Base-by-base conservation (phyloP, 768 basidiomycete species). In the Collybia mongolica region DNA sequence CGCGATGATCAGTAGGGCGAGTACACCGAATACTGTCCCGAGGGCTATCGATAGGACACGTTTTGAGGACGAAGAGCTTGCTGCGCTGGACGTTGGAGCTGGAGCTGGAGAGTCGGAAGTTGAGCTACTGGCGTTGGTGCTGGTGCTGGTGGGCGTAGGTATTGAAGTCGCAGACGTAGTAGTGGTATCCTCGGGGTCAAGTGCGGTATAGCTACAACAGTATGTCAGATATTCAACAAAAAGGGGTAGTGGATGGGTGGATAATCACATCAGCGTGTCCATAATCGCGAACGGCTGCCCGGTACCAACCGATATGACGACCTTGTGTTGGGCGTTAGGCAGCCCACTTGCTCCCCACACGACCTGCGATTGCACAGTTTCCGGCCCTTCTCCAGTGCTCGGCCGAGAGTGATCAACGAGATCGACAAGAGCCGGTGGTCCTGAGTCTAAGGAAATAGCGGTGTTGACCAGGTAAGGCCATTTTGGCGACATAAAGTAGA, bases 401-500 rank as follows among this genome's bases (percentile, higher is more conserved):
- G 69, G 60, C 15, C 52, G 55, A 41, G 58, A 62, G 44, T 68
- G 67, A 58, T 75, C 73, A 18, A 70, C 63, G 9, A 76, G 65
- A 55, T 76, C 71, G 39, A 76, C 58, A 35, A 72, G 60, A 1
- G 62, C 47, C 3, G 38, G 22, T 12, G 65, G 57, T n/a, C 65
- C 66, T 6, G 60, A 64, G 51, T 76, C 76, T 23, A 78, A 54
- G 2, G 67, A 66, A 5, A 78, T 43, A 5, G 69, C 66, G 1
- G 74, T 74, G 45, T 62, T 72, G 39, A 76, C 75, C 9, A 49
- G 47, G 58, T 75, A 77, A 14, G 77, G 77, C 76, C 75, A 79
- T 6, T 69, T 60, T 11, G 77, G 74, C 0, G 71, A 70, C 38
- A 75, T 52, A 51, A 72, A 74, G 42, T 73, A 76, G 15, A 79